A percentile compares a stretch with the other conserved stretches of the same genome.
Conservation (phyloP, 2,329 filamentous ascomycete genomes). For the Trichoderma atroviride region DNA sequence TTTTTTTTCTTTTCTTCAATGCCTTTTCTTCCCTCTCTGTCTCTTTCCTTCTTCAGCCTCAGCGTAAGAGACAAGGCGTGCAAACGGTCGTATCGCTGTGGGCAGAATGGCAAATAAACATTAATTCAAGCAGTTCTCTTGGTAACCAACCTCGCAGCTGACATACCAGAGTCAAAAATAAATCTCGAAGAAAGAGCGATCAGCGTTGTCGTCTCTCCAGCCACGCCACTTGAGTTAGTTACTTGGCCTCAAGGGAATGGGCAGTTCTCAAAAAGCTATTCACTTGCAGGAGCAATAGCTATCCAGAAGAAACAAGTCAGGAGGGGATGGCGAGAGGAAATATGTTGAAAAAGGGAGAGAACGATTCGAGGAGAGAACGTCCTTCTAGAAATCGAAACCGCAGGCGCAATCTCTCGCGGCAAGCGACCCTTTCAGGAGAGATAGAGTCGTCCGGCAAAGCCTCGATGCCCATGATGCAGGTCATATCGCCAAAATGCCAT, state of each 20-base stretch:
- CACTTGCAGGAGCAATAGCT: neutral
- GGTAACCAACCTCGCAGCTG: neutral
- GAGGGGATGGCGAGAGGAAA: neutral
- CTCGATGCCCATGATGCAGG: slow-evolving; percentile 16
- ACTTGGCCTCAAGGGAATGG: neutral
- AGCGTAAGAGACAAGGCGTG: neutral
- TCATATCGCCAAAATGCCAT: slow-evolving; percentile 23
- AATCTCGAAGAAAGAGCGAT: slow-evolving; percentile 3
- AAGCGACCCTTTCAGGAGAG: slow-evolving; percentile 14
- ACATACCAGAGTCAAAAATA: neutral
- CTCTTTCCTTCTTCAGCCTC: neutral
- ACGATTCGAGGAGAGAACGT: slow-evolving; percentile 2
- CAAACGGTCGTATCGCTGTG: neutral
- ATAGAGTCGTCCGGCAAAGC: slow-evolving; percentile 14
- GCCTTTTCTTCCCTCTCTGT: neutral
- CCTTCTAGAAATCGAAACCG: no score
- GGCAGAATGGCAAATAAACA: neutral
- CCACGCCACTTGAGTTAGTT: neutral
- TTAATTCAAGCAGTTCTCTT: neutral
- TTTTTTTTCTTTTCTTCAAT: neutral
- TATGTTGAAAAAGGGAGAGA: slow-evolving; percentile 9
- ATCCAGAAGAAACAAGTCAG: neutral
- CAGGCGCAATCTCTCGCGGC: slow-evolving; percentile 18
- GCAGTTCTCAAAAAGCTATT: neutral
- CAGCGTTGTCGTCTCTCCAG: neutral